Base-by-base conservation (phyloP, 2,329 filamentous ascomycete genomes). In the Chaetomiaceae sp. region DNA sequence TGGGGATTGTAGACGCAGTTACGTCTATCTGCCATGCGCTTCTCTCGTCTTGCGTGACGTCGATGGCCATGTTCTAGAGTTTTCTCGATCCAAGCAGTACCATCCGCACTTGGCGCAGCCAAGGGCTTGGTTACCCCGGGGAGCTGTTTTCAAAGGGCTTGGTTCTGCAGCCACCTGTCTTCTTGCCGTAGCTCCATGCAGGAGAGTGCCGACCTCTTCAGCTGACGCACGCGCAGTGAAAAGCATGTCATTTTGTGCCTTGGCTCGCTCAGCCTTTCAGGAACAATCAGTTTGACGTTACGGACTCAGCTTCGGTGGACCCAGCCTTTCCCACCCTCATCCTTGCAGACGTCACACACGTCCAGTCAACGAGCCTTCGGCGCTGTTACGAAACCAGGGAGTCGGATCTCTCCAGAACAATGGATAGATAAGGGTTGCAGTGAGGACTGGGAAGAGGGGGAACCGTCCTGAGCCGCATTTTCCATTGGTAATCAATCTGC, bases 321-420 rank as follows among this genome's bases (percentile, higher is more conserved):
- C 34, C n/a, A n/a, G n/a, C n/a, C n/a, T n/a, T n/a, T n/a, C n/a
- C n/a, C n/a, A n/a, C n/a, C n/a, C n/a, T n/a, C n/a, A n/a, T n/a
- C n/a, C n/a, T n/a, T n/a, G n/a, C n/a, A n/a, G n/a, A n/a, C n/a
- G n/a, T n/a, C n/a, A n/a, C n/a, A n/a, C n/a, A n/a, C n/a, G n/a
- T n/a, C n/a, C n/a, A n/a, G n/a, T n/a, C n/a, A n/a, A n/a, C n/a
- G n/a, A n/a, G n/a, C n/a, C n/a, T n/a, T n/a, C n/a, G n/a, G n/a
- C n/a, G n/a, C 2, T 18, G 3, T 29, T 1, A 11, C 34, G n/a
- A 45, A 55, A 52, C 48, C 44, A 42, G 44, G 45, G 10, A 30
- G 53, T 45, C 48, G 48, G 53, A 46, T 47, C 33, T 42, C 43
- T 30, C 36, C 46, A 49, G 34, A 16, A 23, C 30, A 42, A 25